A percentile compares a stretch with the other conserved stretches of the same genome.
Evolutionary conservation across 2,329 filamentous ascomycete species (phyloP).

Genomic region (Alternaria hordeiaustralica): DNA sequence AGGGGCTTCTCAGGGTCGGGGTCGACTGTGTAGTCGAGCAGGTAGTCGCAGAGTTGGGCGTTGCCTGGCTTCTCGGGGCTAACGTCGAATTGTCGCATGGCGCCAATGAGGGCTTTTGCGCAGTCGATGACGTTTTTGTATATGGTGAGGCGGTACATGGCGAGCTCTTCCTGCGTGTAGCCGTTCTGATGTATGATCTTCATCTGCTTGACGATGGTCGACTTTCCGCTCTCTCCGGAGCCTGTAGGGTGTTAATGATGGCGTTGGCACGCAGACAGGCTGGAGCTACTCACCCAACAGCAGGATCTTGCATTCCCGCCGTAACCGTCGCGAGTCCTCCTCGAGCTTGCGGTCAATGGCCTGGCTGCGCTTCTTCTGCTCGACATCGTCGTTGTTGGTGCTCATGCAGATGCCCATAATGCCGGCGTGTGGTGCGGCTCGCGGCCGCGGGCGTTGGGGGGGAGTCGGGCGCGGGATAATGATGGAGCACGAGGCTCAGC

Average conservation of each 20-base stretch:
- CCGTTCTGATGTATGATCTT: slow-evolving; percentile 99
- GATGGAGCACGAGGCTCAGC: slow-evolving; percentile 35
- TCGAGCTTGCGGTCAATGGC: slow-evolving; percentile 93
- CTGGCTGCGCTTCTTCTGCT: slow-evolving; percentile 96
- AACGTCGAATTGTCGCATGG: slow-evolving; percentile 91
- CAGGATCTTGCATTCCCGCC: slow-evolving; percentile 98
- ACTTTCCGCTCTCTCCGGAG: slow-evolving; percentile 98
- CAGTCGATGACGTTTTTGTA: slow-evolving; percentile 99
- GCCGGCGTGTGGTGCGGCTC: slow-evolving; percentile 39
- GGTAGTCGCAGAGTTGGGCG: slow-evolving; percentile 75
- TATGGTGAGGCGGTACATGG: slow-evolving; percentile 92
- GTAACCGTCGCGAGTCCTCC: slow-evolving; percentile 89
- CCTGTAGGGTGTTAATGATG: slow-evolving; percentile 62
- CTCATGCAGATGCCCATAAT: slow-evolving; percentile 95
- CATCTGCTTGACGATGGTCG: slow-evolving; percentile 99
- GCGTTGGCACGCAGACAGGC: neutral
- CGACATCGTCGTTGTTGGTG: slow-evolving; percentile 81
- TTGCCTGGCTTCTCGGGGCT: slow-evolving; percentile 75
- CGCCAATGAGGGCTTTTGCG: slow-evolving; percentile 88
- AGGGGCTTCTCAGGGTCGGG: slow-evolving; percentile 87
- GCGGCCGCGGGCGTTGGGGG: slow-evolving; percentile 37
- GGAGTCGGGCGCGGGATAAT: slow-evolving; percentile 8
- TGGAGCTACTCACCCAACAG: slow-evolving; percentile 74
- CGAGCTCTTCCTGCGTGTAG: slow-evolving; percentile 91
- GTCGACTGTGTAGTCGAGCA: slow-evolving; percentile 88